Base-by-base conservation (phyloP, 1,284 basidiomycete species). In the Ustilago loliicola region DNA sequence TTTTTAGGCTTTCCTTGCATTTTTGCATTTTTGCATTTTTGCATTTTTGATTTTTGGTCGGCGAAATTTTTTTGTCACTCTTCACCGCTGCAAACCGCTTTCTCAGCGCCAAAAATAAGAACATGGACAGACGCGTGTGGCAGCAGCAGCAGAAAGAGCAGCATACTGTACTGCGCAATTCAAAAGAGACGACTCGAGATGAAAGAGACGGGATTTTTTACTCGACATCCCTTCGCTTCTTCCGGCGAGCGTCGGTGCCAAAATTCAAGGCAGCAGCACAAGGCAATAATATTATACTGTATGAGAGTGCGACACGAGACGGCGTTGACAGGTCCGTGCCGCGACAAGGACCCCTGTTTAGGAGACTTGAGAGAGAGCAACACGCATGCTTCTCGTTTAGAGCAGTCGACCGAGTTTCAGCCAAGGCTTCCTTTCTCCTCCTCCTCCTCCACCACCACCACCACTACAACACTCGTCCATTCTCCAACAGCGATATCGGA, bases 21-120 rank as follows among this genome's bases (percentile, higher is more conserved):
- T 17, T 19, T 10, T 17, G n/a, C 30, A 42, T 59, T 38, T 45
- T 42, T 42, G 17, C 55, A 50, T 57, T 47, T 52, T 67, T 34
- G 29, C n/a, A 30, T 25, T 48, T 61, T 55, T 34, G 25, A 34
- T 54, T 47, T 60, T 47, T 11, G 42, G 29, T 45, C 57, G 51
- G 57, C 51, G 58, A 56, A 61, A 54, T 63, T 63, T 71, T 66
- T 72, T 45, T 30, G 15, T n/a, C 19, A 19, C 17, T 27, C 10
- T 32, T 23, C n/a, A 25, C 47, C 42, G 17, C 47, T 7, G 38
- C 38, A 19, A 19, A 15, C 15, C 38, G 11, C 38, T 40, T 40
- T 40, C 11, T 15, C 38, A n/a, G 15, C 38, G 38, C 38, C 38
- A n/a, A 40, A 40, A 19, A 40, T 40, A 40, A 7, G 15, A 40